phyloP scores from a whole-genome alignment of 805 yeast genomes.

The Clavispora carvajalis region DNA sequence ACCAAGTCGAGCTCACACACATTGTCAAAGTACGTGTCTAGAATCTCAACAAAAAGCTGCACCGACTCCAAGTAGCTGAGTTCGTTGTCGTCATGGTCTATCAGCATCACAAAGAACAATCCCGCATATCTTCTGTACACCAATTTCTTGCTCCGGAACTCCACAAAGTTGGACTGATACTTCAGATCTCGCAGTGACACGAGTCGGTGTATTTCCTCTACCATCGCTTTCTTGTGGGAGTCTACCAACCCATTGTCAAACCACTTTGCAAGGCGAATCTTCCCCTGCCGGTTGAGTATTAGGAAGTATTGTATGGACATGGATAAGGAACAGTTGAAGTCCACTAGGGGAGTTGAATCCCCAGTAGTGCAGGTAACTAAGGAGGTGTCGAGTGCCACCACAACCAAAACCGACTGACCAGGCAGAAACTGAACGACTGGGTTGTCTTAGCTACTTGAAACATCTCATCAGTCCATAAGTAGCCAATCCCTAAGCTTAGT shows the following conservation, averaged over 20 bases:
- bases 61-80: slow-evolving; percentile 76
- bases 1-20: slow-evolving; percentile 94
- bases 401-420: no score
- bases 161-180: slow-evolving; percentile 77
- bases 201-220: slow-evolving; percentile 68
- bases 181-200: slow-evolving; percentile 81
- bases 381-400: no score
- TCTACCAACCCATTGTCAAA: slow-evolving; percentile 34
- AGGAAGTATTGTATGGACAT: slow-evolving; percentile 81
- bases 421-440: no score
- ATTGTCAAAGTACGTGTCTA: slow-evolving; percentile 80
- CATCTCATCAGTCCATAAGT: no score
- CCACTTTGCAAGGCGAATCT: slow-evolving; percentile 81
- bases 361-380: not conserved
- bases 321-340: no score
- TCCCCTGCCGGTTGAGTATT: slow-evolving; percentile 91
- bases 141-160: slow-evolving; percentile 51
- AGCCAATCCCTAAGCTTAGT: no score
- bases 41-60: slow-evolving; percentile 82
- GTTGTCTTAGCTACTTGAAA: no score
- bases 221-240: slow-evolving; percentile 31
- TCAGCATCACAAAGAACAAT: slow-evolving; percentile 76
- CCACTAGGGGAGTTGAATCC: not conserved
- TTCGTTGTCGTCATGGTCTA: slow-evolving; percentile 78
- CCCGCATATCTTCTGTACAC: slow-evolving; percentile 93